phyloP scores from a whole-genome alignment of 2,329 filamentous ascomycete genomes.

The Colletotrichum sp. region DNA sequence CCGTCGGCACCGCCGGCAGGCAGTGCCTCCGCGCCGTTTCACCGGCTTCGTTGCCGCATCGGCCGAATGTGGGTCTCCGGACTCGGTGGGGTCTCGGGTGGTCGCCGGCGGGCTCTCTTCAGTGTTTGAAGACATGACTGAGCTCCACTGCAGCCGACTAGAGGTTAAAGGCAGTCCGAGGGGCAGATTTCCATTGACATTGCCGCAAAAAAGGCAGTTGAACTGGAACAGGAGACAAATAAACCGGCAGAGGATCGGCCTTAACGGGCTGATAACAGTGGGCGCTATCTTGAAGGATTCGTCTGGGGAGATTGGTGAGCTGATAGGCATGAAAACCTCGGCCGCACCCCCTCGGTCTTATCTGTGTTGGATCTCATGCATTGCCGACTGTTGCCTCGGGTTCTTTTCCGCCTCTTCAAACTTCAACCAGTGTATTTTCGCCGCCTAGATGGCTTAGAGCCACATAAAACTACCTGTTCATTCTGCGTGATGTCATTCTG shows the following conservation, averaged over 20 bases:
- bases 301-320: not conserved
- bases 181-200: not conserved
- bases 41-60: not conserved
- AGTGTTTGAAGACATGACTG: not conserved
- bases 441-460: not conserved
- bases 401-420: not conserved
- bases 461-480: not conserved
- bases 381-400: not conserved
- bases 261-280: not conserved
- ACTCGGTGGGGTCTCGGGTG: not conserved
- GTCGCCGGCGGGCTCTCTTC: not conserved
- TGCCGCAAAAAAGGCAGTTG: not conserved
- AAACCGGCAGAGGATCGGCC: not conserved
- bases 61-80: not conserved
- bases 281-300: not conserved
- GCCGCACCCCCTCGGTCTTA: not conserved
- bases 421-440: not conserved
- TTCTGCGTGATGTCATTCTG: not conserved
- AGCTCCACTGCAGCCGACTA: not conserved
- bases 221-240: not conserved
- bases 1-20: slow-evolving; percentile 30
- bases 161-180: not conserved
- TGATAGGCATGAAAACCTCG: not conserved
- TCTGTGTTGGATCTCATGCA: not conserved
- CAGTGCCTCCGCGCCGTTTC: slow-evolving; percentile 24